These are phyloP conservation scores for Coemansia biformis DNA, from an alignment of 192 early-diverging fungal species.

Conservation along the genomic window DNA sequence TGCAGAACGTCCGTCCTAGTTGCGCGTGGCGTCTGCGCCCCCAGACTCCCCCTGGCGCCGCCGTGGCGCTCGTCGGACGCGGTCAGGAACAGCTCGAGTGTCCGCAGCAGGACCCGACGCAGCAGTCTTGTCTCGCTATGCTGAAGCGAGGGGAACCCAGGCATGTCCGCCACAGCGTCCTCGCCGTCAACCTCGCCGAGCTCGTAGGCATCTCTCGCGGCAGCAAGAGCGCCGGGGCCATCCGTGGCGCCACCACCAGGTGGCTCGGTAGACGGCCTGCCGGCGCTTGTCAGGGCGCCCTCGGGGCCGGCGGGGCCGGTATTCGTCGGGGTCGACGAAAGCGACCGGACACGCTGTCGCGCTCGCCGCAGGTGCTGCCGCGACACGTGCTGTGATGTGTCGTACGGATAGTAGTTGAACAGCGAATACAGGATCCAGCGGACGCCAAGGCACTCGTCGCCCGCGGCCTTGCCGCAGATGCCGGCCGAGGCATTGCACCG, in stretches of 20 bases:
- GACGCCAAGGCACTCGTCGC: slow-evolving; percentile 13
- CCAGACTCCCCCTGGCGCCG: too few species aligned
- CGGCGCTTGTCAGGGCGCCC: too few species aligned
- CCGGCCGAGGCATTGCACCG: slow-evolving; percentile 29
- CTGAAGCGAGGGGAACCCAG: slow-evolving; percentile 18
- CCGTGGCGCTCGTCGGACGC: slow-evolving; percentile 11
- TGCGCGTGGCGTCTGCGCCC: slow-evolving; percentile 5
- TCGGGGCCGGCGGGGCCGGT: too few species aligned
- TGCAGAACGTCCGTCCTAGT: slow-evolving; percentile 24
- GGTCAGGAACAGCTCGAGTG: slow-evolving; percentile 36
- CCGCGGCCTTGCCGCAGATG: slow-evolving; percentile 8
- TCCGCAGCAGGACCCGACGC: slow-evolving; percentile 23
- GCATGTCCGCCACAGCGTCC: slow-evolving; percentile 5
- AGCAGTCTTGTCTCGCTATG: slow-evolving; percentile 17
- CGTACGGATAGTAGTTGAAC: slow-evolving; percentile 40
- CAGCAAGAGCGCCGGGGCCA: too few species aligned
- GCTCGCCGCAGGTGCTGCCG: slow-evolving; percentile 16
- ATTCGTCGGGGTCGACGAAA: slow-evolving; percentile 1
- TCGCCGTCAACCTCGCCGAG: slow-evolving; percentile 7
- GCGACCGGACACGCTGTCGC: slow-evolving; percentile 4
- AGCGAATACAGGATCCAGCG: slow-evolving; percentile 37
- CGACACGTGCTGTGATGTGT: slow-evolving; percentile 32
- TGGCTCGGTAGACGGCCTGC: slow-evolving; percentile 3
- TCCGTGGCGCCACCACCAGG: background rate
- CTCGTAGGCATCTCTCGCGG: slow-evolving; percentile 5